Evolutionary conservation across 2,329 filamentous ascomycete species (phyloP).

Genomic region (Pseudocercospora fijiensis): DNA sequence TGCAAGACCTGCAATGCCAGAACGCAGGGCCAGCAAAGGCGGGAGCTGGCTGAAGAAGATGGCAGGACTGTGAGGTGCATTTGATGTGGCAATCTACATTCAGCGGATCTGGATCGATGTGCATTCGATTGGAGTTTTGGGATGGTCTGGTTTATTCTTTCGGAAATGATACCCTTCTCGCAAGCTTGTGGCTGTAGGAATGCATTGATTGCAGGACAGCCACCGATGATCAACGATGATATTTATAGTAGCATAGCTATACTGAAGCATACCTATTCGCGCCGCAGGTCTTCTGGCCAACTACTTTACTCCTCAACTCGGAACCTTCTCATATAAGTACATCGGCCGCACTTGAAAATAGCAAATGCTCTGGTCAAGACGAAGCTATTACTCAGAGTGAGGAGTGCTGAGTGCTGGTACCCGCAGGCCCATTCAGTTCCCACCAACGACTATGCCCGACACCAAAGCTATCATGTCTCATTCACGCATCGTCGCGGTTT

Average conservation of each 20-base stretch:
- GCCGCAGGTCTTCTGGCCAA: slow-evolving; percentile 42
- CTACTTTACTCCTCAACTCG: slow-evolving; percentile 34
- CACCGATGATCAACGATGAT: not conserved
- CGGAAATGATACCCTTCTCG: slow-evolving; percentile 10
- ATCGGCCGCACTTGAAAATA: not conserved
- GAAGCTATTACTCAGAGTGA: too few species aligned
- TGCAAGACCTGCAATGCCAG: slow-evolving; percentile 40
- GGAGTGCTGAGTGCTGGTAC: too few species aligned
- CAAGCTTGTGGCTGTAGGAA: slow-evolving; percentile 5
- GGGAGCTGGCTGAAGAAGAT: slow-evolving; percentile 53
- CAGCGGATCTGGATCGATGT: not conserved
- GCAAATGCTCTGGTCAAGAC: not conserved
- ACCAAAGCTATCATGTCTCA: too few species aligned
- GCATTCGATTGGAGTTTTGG: slow-evolving; percentile 2
- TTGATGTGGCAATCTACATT: not conserved
- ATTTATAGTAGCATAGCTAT: not conserved
- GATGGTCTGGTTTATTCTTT: not conserved
- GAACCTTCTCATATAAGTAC: not conserved
- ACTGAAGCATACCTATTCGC: not conserved
- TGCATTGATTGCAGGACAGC: slow-evolving; percentile 6
- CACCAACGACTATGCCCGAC: too few species aligned
- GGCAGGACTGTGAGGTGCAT: slow-evolving; percentile 25
- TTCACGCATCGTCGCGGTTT: too few species aligned
- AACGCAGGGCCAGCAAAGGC: slow-evolving; percentile 37
- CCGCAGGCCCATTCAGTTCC: too few species aligned